Base-by-base conservation (phyloP, 495 filamentous ascomycete genomes). In the Bombardia bombarda region DNA sequence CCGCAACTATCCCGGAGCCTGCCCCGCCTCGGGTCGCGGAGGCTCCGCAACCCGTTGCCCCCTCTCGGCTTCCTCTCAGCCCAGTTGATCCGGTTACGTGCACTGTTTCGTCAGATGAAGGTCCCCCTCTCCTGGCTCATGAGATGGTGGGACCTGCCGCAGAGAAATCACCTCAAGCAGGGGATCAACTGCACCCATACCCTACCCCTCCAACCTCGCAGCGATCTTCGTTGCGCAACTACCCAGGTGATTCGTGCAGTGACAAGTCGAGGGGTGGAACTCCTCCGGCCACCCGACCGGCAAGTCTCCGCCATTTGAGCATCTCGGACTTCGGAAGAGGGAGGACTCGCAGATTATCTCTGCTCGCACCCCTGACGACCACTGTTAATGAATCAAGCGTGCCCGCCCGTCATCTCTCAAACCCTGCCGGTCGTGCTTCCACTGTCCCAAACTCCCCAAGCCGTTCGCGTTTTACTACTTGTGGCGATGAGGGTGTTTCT, bases 371-470 rank as follows among this genome's bases (percentile, higher is more conserved):
- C 42, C 67, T 85, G 43, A 80, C 80, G 36, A 78, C 72, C 57
- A 66, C 86, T 49, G 78, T 83, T 49, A 77, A 79, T 47, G 77
- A 77, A 51, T 75, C 70, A 23, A 68, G 72, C 55, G 80, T 87
- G 55, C 72, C 79, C 62, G 82, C 84, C 57, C 70, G 74, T 42
- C 79, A 89, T 60, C 74, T 90, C 51, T 88, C 80, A 50, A 89
- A 86, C 45, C 87, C 87, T 36, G 77, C 72, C 54, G 72, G 72
- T 48, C 66, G 62, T 59, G 55, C 73, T 44, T 67, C 72, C 56
- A 78, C 78, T 57, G 66, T 74, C 45, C 68, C 76, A 34, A 73
- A 59, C 65, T 75, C 76, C 59, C 69, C 76, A 52, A 72, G 66
- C 48, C 61, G 60, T 42, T 50, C 65, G 44, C 57, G 58, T 51